Percentiles rank a stretch among this genome's conserved stretches.
Evolutionary conservation across 768 basidiomycete species (phyloP).

Genomic region (Termitomyces sp.): DNA sequence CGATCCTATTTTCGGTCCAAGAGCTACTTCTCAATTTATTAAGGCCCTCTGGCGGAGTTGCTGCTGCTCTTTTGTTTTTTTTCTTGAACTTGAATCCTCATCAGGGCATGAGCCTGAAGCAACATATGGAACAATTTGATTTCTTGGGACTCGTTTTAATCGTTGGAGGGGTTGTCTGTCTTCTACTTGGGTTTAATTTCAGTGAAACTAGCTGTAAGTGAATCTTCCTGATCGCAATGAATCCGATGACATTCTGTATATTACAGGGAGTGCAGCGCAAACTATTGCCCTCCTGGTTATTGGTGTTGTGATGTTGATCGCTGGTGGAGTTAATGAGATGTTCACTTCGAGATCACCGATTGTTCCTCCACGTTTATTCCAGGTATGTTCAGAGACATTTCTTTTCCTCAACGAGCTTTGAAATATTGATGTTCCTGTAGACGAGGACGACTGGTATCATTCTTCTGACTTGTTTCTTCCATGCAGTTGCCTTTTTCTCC

Average conservation of each 20-base stretch:
- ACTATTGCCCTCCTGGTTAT: constrained; percentile 62
- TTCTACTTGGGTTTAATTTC: constrained; percentile 70
- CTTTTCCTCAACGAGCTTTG: not conserved
- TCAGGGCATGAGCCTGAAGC: constrained; percentile 45
- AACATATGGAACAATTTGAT: constrained; percentile 67
- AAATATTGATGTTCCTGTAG: constrained; percentile 22
- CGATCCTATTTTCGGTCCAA: constrained; percentile 14
- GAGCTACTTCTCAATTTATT: not conserved
- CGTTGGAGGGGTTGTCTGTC: constrained; percentile 56
- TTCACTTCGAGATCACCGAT: constrained; percentile 64
- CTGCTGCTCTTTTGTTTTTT: constrained; percentile 55
- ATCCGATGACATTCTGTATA: not conserved
- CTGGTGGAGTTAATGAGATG: constrained; percentile 51
- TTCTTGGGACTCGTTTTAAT: constrained; percentile 63
- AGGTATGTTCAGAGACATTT: constrained; percentile 29
- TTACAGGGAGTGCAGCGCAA: constrained; percentile 48
- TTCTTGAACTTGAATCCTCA: constrained; percentile 82
- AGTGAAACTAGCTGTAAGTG: constrained; percentile 60
- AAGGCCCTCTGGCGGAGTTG: constrained; percentile 74
- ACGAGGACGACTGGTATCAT: constrained; percentile 70
- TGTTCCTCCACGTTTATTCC: constrained; percentile 70
- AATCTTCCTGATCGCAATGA: not conserved
- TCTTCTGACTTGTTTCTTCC: constrained; percentile 53
- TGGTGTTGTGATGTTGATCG: constrained; percentile 48
- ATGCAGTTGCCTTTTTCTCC: constrained; percentile 58